Evolutionary conservation across 2,329 filamentous ascomycete genomes (phyloP).

Genomic region (Aspergillus calidoustus): DNA sequence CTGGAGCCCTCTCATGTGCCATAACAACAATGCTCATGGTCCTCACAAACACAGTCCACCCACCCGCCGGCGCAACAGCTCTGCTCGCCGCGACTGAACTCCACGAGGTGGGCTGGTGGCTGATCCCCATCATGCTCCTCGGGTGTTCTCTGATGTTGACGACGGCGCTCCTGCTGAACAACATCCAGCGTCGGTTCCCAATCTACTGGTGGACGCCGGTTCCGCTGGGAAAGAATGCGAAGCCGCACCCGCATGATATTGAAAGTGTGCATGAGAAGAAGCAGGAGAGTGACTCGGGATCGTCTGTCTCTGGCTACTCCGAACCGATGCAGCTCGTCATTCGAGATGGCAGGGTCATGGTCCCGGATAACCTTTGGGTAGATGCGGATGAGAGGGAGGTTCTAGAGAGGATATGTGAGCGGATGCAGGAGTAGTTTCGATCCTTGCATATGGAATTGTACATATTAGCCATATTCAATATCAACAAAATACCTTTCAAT

Average conservation of each 20-base stretch:
- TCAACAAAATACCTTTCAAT: background rate
- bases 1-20: slow-evolving; percentile 68
- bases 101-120: slow-evolving; percentile 67
- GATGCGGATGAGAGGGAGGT: slow-evolving; percentile 38
- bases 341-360: slow-evolving; percentile 32
- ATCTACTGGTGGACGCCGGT: slow-evolving; percentile 66
- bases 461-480: background rate
- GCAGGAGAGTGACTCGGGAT: slow-evolving; percentile 14
- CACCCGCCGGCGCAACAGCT: slow-evolving; percentile 75
- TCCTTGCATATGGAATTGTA: too few relatives aligned
- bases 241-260: slow-evolving; percentile 17
- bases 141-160: slow-evolving; percentile 65
- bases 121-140: slow-evolving; percentile 67
- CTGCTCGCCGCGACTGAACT: slow-evolving; percentile 66
- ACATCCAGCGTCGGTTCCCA: slow-evolving; percentile 69
- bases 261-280: slow-evolving; percentile 27
- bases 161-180: slow-evolving; percentile 69
- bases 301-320: slow-evolving; percentile 15
- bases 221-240: slow-evolving; percentile 25
- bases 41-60: slow-evolving; percentile 73
- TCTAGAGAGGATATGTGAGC: slow-evolving; percentile 39
- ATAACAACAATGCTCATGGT: slow-evolving; percentile 68
- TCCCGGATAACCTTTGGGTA: slow-evolving; percentile 41
- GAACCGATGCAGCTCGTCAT: slow-evolving; percentile 37
- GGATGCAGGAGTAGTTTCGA: slow-evolving; percentile 35